Conservation (phyloP, 2,329 filamentous ascomycete species). For the Aspergillus fumigatiaffinis region DNA sequence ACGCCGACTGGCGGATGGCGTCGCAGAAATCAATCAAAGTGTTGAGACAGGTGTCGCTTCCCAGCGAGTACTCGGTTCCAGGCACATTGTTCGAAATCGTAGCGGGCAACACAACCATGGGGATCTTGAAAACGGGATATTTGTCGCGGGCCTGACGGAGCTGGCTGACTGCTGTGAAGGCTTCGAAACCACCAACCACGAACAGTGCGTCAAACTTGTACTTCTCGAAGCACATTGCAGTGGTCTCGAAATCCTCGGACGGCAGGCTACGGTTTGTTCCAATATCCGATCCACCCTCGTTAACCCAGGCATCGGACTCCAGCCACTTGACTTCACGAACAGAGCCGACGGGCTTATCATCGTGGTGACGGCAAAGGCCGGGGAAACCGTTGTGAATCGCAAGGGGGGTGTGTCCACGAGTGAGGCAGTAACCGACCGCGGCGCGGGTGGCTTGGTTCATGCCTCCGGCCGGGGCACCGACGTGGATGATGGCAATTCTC, state of each 20-base stretch:
- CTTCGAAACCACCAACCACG: conserved; percentile 91
- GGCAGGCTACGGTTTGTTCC: conserved; percentile 95
- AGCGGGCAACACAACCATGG: conserved; percentile 86
- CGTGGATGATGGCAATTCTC: conserved; percentile 93
- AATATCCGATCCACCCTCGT: conserved; percentile 94
- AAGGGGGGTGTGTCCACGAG: conserved; percentile 85
- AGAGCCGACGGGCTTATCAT: conserved; percentile 72
- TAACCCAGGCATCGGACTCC: conserved; percentile 92
- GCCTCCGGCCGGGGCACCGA: conserved; percentile 91
- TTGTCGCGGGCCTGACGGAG: conserved; percentile 73
- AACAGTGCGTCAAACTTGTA: conserved; percentile 91
- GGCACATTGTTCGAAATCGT: conserved; percentile 99
- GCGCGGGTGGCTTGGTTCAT: conserved; percentile 97
- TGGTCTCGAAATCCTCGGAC: conserved; percentile 76
- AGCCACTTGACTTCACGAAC: conserved; percentile 88
- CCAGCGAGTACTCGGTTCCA: conserved; percentile 93
- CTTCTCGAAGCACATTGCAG: conserved; percentile 76
- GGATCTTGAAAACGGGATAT: conserved; percentile 85
- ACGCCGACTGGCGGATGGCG: conserved; percentile 95
- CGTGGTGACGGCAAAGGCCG: conserved; percentile 85
- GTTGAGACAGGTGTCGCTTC: conserved; percentile 94
- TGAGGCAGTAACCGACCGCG: conserved; percentile 87
- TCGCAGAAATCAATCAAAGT: conserved; percentile 93
- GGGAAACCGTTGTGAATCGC: conserved; percentile 97
- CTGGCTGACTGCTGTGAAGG: conserved; percentile 87